phyloP scores from a whole-genome alignment of 805 yeast genomes.

The Blastobotrys parvus region DNA sequence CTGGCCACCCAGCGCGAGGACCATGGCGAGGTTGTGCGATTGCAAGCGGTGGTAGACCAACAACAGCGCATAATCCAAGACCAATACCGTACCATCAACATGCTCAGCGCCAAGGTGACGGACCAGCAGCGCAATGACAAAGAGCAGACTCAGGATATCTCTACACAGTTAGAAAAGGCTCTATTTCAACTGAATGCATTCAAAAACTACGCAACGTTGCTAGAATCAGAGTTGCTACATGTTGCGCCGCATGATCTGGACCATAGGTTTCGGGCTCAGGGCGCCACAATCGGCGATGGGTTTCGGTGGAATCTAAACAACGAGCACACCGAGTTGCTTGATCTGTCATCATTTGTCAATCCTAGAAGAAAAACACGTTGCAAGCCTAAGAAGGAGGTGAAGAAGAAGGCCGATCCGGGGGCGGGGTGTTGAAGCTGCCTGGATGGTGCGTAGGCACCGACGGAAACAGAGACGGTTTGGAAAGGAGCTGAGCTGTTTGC shows the following conservation, averaged over 20 bases:
- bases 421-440: neutral
- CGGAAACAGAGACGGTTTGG: slow-evolving; percentile 28
- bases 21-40: neutral
- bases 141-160: no score
- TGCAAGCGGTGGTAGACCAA: no score
- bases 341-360: no score
- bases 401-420: no score
- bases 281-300: neutral
- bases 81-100: neutral
- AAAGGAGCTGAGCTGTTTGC: slow-evolving; percentile 24
- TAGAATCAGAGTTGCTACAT: neutral
- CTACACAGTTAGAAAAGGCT: no score
- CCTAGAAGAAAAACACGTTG: no score
- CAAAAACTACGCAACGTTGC: neutral
- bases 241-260: neutral
- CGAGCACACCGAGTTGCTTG: no score
- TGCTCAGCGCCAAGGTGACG: neutral
- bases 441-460: slow-evolving; percentile 25
- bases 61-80: neutral
- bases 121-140: neutral
- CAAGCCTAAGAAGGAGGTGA: no score
- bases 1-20: neutral
- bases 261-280: neutral
- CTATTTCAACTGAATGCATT: no score
- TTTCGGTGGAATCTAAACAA: no score